Percentiles rank a stretch among this genome's conserved stretches.
These are phyloP conservation scores for Alternaria dauci DNA, from an alignment of 2,329 filamentous ascomycete species.

Conservation along the genomic window DNA sequence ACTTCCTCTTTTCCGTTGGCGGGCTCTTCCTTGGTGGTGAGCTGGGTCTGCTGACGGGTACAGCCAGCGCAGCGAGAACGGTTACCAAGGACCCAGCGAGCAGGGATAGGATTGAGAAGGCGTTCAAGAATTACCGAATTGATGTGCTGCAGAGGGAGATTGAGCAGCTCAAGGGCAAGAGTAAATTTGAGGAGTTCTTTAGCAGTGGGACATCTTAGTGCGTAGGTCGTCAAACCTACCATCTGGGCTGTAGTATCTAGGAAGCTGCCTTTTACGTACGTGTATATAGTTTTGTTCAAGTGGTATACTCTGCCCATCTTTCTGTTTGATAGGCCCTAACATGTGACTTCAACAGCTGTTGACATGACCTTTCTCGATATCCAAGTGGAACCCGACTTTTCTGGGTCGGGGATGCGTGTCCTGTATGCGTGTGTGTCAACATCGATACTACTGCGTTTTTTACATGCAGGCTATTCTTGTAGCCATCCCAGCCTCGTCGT, in stretches of 20 bases:
- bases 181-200: slow-evolving; percentile 42
- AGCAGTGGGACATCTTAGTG: neutral
- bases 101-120: slow-evolving; percentile 66
- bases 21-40: slow-evolving; percentile 72
- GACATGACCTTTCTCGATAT: neutral
- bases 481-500: neutral
- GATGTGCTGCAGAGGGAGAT: slow-evolving; percentile 70
- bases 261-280: neutral
- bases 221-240: too few relatives aligned
- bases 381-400: neutral
- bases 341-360: neutral
- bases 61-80: slow-evolving; percentile 61
- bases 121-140: slow-evolving; percentile 68
- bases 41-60: slow-evolving; percentile 66
- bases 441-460: neutral
- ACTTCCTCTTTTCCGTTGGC: slow-evolving; percentile 68
- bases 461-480: neutral
- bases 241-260: neutral
- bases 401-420: neutral
- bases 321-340: neutral
- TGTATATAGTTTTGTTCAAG: neutral
- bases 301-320: neutral
- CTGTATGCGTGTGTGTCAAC: neutral
- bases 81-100: slow-evolving; percentile 64
- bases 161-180: slow-evolving; percentile 60